Base-by-base conservation (phyloP, 139 green algal species). In the Micractinium conductrix region DNA sequence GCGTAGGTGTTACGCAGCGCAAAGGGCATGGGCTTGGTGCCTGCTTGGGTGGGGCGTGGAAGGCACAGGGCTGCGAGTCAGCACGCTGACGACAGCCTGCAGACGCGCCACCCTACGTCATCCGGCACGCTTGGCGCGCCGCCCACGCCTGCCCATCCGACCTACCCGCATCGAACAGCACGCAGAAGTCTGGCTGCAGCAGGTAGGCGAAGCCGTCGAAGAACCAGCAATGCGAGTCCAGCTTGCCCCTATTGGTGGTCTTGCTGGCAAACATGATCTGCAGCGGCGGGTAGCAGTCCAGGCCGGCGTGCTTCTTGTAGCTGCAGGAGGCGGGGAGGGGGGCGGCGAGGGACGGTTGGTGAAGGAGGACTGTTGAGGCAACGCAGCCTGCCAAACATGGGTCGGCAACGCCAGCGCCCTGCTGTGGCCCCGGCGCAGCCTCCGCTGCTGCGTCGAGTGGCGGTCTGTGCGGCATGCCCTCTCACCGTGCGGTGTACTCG, bases 201-300 rank as follows among this genome's bases (percentile, higher is more conserved):
- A 90, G 75, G 76, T 90, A 88, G 69, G 86, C 79, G 21, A 90
- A 90, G 43, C 81, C 86, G 69, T 90, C 86, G 37, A 90, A 90
- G 62, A 85, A 90, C 86, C 86, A 90, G 83, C 86, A 90, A 45
- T 90, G 86, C 62, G 76, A 86, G 76, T 90, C 86, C 22, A 90
- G 81, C 84, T 90, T 90, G 28, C 86, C 86, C 26, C 84, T 78
- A 76, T 90, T 90, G 50, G 42, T 76, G 40, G 82, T 73, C 76
- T 90, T 90, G 50, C 53, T 79, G 2, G 81, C 82, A 78, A 86
- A 90, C 62, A 90, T 73, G 26, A 90, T 79, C 53, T 90, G 86
- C 55, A 90, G 76, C 30, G 86, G 86, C 65, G 86, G 86, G 65
- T 90, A 90, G 85, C 84, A 87, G 63, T 90, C 86, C 78, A 90